Evolutionary conservation across 2,329 filamentous ascomycete genomes (phyloP), one percentile per base, ranked within the genome.

Genomic region (Clathrospora elynae): DNA sequence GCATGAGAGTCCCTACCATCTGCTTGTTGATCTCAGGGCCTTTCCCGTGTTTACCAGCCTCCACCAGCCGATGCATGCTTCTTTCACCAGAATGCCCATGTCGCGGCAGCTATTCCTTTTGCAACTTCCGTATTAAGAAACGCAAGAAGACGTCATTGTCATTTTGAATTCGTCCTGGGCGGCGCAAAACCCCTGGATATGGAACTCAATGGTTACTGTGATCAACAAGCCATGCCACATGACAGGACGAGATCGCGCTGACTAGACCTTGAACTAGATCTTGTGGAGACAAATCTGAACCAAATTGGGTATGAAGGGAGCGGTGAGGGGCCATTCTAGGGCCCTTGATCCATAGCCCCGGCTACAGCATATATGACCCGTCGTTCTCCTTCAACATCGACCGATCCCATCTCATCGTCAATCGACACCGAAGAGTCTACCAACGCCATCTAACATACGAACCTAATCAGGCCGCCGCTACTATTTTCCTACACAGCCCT

Each of bases 191-290:
- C 46, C 56, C 56, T 41, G 40, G 46, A 42, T 36, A n/a, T 24
- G 26, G 16, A 30, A 37, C 42, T 57, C 51, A 49, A 51, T 26
- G 30, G 48, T 54, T 60, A 52, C 49, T 48, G 16, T 12, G 49
- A 66, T 62, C 64, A 56, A 57, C 60, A 56, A 67, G 63, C 62
- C 34, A 43, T 22, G 30, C 23, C 23, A 32, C 19, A 18, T 6
- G 9, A 23, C 9, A 13, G 22, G 29, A 37, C 29, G 35, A 38
- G 28, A 35, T 38, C 19, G 24, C 44, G 35, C 39, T 29, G 44
- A 53, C 24, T 31, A 34, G 35, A 35, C 32, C 34, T 19, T 17
- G 29, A 24, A 36, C 6, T 24, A 24, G 6, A 24, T 11, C 30
- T 18, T 32, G 30, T 4, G 14, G 23, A 34, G 31, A 42, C 31